A percentile compares a stretch with the other conserved stretches of the same genome.
Conservation (phyloP, 768 basidiomycete genomes). For the Trametes cubensis region DNA sequence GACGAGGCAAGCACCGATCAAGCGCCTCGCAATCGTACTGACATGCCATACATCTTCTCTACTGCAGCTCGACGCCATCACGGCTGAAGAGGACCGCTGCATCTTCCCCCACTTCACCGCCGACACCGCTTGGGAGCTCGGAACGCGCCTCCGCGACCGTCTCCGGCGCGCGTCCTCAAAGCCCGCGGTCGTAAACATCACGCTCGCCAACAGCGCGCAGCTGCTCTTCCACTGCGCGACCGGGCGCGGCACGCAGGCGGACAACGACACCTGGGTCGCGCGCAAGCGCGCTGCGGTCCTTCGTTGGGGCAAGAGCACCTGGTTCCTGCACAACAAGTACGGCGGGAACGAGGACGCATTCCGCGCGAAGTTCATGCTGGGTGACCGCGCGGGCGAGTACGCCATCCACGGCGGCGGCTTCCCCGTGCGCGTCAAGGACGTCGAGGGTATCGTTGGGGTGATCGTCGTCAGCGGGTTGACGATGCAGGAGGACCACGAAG, state of each 20-base stretch:
- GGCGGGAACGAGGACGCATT: slow-evolving; percentile 25
- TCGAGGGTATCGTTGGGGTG: slow-evolving; percentile 27
- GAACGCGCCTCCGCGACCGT: slow-evolving; percentile 24
- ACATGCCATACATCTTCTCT: neutral
- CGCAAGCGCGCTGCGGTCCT: slow-evolving; percentile 30
- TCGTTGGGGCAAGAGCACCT: slow-evolving; percentile 27
- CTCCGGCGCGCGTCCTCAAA: slow-evolving; percentile 20
- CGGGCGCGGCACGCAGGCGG: slow-evolving; percentile 24
- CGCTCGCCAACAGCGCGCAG: slow-evolving; percentile 28
- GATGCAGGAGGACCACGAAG: slow-evolving; percentile 30
- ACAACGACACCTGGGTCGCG: slow-evolving; percentile 31
- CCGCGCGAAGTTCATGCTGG: slow-evolving; percentile 27
- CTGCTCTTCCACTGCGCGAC: slow-evolving; percentile 29
- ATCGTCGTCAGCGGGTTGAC: slow-evolving; percentile 29
- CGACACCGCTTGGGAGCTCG: slow-evolving; percentile 28
- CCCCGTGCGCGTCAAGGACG: slow-evolving; percentile 26
- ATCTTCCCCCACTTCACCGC: slow-evolving; percentile 28
- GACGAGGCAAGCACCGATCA: neutral
- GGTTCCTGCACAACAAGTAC: slow-evolving; percentile 25
- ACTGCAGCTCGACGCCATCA: slow-evolving; percentile 22
- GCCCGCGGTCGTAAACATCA: slow-evolving; percentile 30
- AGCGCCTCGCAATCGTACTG: too few relatives aligned
- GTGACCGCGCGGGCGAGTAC: slow-evolving; percentile 25
- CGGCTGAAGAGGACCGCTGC: slow-evolving; percentile 21
- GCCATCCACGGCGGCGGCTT: slow-evolving; percentile 30